Base-by-base conservation (phyloP, 768 basidiomycete species). In the Mycena olivaceomarginata region DNA sequence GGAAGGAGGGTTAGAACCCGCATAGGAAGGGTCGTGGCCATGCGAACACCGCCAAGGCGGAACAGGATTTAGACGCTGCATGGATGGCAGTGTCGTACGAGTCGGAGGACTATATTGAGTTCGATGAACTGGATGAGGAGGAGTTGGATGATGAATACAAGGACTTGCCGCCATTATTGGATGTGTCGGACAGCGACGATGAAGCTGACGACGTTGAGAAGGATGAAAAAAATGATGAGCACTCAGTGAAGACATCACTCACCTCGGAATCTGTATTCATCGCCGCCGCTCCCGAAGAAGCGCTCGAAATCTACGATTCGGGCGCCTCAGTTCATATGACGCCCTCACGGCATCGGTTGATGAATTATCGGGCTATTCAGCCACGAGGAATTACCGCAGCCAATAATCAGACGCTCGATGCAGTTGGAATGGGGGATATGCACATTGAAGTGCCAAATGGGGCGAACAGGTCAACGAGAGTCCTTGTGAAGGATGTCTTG, bases 321-420 rank as follows among this genome's bases (percentile, higher is more conserved):
- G 87, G 87, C 7, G 84, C 86, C 41, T 80, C 83, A 6, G 78
- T 77, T 43, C 87, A 88, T 65, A 85, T 88, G 83, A 83, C 85
- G 1, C 86, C 84, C 4, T 83, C 82, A 69, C 75, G 82, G 3
- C 57, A 85, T 39, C 74, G 77, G 8, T 84, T 88, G 70, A 78
- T 80, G 67, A 84, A 82, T 48, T 87, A 80, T 65, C 67, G 64
- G 6, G 39, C 67, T 4, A 85, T 86, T 70, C n/a, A 46, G 18
- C 82, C 83, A 5, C 74, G 81, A 39, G 53, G 83, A n/a, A 86
- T 87, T 70, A 81, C 76, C 37, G 80, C 85, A 20, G 85, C 85
- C 22, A 78, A 86, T 63, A 82, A 83, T 22, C 18, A 63, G 41
- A 63, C 9, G 10, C n/a, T 63, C 12, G 11, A 43, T 12, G 62